These are phyloP conservation scores for Myrica gale DNA, from an alignment of 306 rosid genomes.

Conservation along the genomic window DNA sequence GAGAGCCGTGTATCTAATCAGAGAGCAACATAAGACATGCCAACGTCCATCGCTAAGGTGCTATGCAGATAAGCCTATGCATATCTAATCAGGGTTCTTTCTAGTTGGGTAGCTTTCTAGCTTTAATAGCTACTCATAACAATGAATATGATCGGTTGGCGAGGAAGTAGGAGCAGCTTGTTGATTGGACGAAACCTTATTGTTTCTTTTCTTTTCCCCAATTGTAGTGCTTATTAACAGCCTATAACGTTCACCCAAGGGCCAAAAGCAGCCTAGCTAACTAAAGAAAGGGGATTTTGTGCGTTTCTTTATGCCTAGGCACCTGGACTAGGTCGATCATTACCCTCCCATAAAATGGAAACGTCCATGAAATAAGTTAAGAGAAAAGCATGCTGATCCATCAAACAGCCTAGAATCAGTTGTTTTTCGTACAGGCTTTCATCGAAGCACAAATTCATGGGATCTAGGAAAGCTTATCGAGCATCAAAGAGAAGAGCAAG, in stretches of 20 bases:
- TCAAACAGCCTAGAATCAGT: neutral
- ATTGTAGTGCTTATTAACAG: neutral
- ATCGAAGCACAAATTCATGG: neutral
- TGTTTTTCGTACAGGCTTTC: neutral
- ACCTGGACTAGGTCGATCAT: neutral
- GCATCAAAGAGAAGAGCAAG: neutral
- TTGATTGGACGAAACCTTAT: neutral
- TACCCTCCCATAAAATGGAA: neutral
- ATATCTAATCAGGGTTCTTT: neutral
- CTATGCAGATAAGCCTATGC: slow-evolving; percentile 8
- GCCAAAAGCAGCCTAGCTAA: neutral
- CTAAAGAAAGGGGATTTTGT: neutral
- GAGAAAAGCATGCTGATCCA: neutral
- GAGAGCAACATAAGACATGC: neutral
- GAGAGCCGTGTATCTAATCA: neutral
- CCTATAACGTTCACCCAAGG: neutral
- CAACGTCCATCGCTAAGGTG: neutral
- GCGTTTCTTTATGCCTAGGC: neutral
- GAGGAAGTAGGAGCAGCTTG: slow-evolving; percentile 2
- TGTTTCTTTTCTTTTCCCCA: neutral
- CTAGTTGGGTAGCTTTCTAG: neutral
- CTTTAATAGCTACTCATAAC: neutral
- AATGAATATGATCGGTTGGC: slow-evolving; percentile 18
- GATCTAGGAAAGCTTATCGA: neutral
- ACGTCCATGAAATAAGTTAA: neutral